Evolutionary conservation across 2,329 filamentous ascomycete species (phyloP).

Genomic region (Colletotrichum falcatum): DNA sequence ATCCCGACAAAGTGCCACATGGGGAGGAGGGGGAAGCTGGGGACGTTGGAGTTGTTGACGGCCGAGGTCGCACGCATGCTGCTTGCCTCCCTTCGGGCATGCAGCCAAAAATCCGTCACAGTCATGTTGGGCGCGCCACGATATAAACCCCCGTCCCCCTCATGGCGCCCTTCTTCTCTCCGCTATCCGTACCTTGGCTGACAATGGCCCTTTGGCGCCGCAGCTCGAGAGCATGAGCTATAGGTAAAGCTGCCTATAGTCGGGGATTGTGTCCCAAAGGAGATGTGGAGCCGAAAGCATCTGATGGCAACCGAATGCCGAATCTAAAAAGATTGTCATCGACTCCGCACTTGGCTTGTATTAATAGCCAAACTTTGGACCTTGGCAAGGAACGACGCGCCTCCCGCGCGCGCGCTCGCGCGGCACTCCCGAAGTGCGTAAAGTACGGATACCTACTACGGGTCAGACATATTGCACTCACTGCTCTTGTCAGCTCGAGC

Average conservation of each 20-base stretch:
- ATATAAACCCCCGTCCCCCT: slow-evolving; percentile 21
- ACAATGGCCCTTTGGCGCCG: slow-evolving; percentile 8
- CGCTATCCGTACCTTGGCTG: slow-evolving; percentile 8
- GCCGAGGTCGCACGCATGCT: slow-evolving; percentile 6
- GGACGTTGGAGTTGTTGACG: slow-evolving; percentile 27
- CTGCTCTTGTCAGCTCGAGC: not conserved
- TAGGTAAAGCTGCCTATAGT: slow-evolving; percentile 27
- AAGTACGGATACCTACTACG: not conserved
- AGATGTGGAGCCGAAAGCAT: slow-evolving; percentile 39
- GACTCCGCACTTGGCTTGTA: slow-evolving; percentile 31
- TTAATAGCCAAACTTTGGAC: slow-evolving; percentile 22
- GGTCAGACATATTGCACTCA: not conserved
- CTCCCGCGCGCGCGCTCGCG: not conserved
- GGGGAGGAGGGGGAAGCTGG: slow-evolving; percentile 1
- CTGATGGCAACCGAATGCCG: slow-evolving; percentile 40
- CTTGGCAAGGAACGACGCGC: not conserved
- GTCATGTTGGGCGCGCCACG: not conserved
- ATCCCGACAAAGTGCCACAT: slow-evolving; percentile 10
- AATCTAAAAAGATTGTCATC: slow-evolving; percentile 35
- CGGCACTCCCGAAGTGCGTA: not conserved
- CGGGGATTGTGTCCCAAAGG: slow-evolving; percentile 31
- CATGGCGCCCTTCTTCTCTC: slow-evolving; percentile 12
- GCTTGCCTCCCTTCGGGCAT: slow-evolving; percentile 9
- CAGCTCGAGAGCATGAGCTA: slow-evolving; percentile 26
- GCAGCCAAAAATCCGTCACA: slow-evolving; percentile 9